Evolutionary conservation across 2,329 filamentous ascomycete species (phyloP), one percentile per base, ranked within the genome.

Genomic region (Aspergillus sp.): DNA sequence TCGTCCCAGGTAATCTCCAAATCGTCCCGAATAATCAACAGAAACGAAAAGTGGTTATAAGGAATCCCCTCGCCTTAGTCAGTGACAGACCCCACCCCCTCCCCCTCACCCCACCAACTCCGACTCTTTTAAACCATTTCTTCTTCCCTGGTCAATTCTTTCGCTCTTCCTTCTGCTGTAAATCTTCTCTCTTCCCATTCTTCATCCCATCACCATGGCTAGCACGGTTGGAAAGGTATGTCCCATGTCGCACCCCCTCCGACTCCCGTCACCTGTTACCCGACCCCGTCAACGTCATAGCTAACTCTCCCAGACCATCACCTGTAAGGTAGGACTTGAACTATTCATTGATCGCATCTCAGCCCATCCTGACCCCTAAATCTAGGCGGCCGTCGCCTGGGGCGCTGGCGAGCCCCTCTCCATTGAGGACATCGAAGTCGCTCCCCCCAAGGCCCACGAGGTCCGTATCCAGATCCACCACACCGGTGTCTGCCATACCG

Each of bases 401-500:
- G 93, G 92, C 76, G 91, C 94, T 45, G 92, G 89, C 71, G 89
- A 96, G 79, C 87, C 90, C 62, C 83, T 99, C 60, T 85, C 81
- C 65, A 82, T 97, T 63, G 94, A 99, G 78, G 90, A 95, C 63
- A 81, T 99, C 66, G 92, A 97, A 78, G 94, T 99, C 60, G 84
- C 82, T 49, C 88, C 93, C 58, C 94, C 94, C 54, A 86, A 82
- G 76, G 92, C 93, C 56, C 84, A 95, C 77, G 94, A 99, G 79
- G 94, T 99, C 70, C 90, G 94, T 66, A 96, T 99, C 70, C 79
- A 97, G 80, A 90, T 97, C 72, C 87, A 93, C 81, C 95, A 96
- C 81, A 99, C 94, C 49, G 94, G 94, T 76, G 94, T 99, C 72
- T 99, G 94, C 81, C 94, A 99, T 79, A 99, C 93, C 72, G 90